Conservation (phyloP, 2,329 filamentous ascomycete species). For the Paracamarosporium sp. region DNA sequence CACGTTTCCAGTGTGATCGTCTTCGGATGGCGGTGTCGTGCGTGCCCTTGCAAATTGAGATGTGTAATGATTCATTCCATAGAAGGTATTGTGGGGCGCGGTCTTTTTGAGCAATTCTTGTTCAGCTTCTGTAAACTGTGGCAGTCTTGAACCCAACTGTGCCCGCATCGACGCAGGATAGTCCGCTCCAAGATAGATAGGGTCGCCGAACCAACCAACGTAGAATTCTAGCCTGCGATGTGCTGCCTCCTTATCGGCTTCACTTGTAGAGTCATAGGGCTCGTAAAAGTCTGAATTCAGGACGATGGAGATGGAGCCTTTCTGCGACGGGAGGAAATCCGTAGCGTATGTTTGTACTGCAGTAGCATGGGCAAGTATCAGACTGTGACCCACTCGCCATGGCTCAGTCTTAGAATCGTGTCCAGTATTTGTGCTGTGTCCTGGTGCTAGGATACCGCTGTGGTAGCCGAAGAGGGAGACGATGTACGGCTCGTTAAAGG, state of each 20-base stretch:
- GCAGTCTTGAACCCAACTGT: constrained; percentile 45
- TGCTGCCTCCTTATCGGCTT: constrained; percentile 26
- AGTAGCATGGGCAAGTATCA: constrained; percentile 58
- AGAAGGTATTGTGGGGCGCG: constrained; percentile 28
- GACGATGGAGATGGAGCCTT: constrained; percentile 28
- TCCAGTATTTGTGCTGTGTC: constrained; percentile 10
- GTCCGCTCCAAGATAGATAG: constrained; percentile 43
- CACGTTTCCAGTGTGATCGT: constrained; percentile 50
- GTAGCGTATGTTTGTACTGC: constrained; percentile 30
- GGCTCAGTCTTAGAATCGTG: constrained; percentile 11
- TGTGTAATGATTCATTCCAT: constrained; percentile 55
- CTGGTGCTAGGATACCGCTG: constrained; percentile 18
- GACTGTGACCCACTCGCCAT: constrained; percentile 6
- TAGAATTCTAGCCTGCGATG: constrained; percentile 53
- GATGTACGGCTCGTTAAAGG: constrained; percentile 56
- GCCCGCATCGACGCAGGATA: constrained; percentile 50
- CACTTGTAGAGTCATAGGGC: constrained; percentile 33
- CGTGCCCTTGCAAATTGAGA: constrained; percentile 48
- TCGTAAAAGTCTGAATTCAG: constrained; percentile 44
- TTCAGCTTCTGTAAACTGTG: constrained; percentile 49
- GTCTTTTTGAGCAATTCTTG: constrained; percentile 39
- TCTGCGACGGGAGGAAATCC: constrained; percentile 23
- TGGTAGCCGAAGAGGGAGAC: constrained; percentile 58
- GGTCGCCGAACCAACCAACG: constrained; percentile 50
- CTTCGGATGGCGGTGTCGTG: constrained; percentile 42